Conservation (phyloP, 345 rosid species). For the Linum trigynum region DNA sequence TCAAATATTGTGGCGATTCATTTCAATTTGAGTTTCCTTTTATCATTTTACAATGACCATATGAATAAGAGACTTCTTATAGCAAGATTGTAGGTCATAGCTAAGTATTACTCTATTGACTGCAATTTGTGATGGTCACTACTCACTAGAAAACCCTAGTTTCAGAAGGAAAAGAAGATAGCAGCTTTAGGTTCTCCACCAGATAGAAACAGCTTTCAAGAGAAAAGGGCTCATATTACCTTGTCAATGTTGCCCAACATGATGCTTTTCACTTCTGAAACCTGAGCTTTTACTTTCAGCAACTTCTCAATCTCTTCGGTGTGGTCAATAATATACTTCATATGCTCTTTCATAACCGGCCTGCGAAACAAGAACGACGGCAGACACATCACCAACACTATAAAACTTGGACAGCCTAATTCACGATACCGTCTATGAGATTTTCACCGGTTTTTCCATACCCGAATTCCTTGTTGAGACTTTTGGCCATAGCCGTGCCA, state of each 20-base stretch:
- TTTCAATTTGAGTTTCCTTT: not conserved
- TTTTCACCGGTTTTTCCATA: conserved; percentile 21
- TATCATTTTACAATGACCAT: not conserved
- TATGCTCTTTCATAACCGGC: conserved; percentile 91
- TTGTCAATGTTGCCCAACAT: conserved; percentile 95
- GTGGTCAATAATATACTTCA: conserved; percentile 88
- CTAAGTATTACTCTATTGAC: not conserved
- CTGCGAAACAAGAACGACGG: conserved; percentile 31
- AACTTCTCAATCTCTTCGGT: conserved; percentile 92
- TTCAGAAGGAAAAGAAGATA: not conserved
- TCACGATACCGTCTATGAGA: not conserved
- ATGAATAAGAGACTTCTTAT: not conserved
- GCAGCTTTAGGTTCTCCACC: not conserved
- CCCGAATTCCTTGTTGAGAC: conserved; percentile 96
- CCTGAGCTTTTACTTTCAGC: conserved; percentile 94
- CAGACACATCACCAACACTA: not conserved
- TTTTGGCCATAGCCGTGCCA: conserved; percentile 81
- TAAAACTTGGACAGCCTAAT: not conserved
- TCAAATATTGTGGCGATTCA: not conserved
- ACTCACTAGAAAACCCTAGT: not conserved
- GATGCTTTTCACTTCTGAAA: conserved; percentile 90
- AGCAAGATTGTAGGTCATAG: not conserved
- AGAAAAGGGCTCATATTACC: conserved; percentile 28
- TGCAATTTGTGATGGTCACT: not conserved
- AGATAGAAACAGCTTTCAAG: not conserved